Percentiles rank a stretch among this genome's conserved stretches.
These are phyloP conservation scores for Gracilaria gracilis DNA, from an alignment of 23 red algal genomes.

Conservation along the genomic window DNA sequence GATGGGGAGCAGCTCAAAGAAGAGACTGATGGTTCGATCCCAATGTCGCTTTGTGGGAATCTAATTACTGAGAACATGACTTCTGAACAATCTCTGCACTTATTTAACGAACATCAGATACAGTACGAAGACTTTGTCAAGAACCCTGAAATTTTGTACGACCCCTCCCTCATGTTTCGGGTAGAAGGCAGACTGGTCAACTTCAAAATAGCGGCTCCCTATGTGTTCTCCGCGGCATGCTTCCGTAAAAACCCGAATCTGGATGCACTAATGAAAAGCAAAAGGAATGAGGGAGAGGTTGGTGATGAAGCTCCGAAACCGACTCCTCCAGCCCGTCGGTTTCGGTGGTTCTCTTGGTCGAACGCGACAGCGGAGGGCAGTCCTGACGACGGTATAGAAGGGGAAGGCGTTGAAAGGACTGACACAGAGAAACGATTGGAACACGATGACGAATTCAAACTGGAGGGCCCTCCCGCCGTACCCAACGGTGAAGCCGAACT, in stretches of 20 bases:
- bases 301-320: not conserved
- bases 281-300: not conserved
- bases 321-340: conserved; percentile 43
- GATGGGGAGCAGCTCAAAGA: not conserved
- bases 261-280: conserved; percentile 23
- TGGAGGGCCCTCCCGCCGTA: not conserved
- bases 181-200: conserved; percentile 73
- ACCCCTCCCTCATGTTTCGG: conserved; percentile 82
- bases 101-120: conserved; percentile 88
- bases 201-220: conserved; percentile 73
- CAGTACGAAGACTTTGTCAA: conserved; percentile 67
- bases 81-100: conserved; percentile 55
- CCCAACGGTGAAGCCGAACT: not conserved
- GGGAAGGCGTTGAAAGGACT: not conserved
- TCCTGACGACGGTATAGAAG: not conserved
- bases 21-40: conserved; percentile 24
- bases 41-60: conserved; percentile 87
- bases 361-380: conserved; percentile 18
- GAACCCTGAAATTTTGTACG: conserved; percentile 77
- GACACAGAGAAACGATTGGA: not conserved
- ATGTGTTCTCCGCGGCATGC: conserved; percentile 74
- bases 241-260: conserved; percentile 74
- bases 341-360: conserved; percentile 71
- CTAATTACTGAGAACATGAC: conserved; percentile 78
- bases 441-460: not conserved